phyloP scores from a whole-genome alignment of 768 basidiomycete species.

The Agaricus sinodeliciosus region DNA sequence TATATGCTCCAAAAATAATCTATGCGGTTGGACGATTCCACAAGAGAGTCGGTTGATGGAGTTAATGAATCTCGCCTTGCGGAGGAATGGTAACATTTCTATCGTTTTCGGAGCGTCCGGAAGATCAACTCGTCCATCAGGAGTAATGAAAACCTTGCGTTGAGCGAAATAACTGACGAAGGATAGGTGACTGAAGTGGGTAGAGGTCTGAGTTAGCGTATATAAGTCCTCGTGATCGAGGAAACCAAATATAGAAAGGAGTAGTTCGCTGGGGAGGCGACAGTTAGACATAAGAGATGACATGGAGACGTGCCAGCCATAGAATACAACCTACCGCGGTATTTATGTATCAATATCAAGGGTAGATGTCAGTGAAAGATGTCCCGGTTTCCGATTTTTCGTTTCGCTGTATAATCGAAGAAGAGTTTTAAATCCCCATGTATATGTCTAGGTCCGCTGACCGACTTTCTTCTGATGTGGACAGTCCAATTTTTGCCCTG shows the following conservation, averaged over 20 bases:
- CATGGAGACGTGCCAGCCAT: neutral
- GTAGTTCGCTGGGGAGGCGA: slow-evolving; percentile 19
- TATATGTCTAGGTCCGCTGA: no score
- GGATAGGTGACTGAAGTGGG: slow-evolving; percentile 16
- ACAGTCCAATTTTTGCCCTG: no score
- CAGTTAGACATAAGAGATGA: slow-evolving; percentile 1
- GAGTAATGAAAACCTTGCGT: slow-evolving; percentile 12
- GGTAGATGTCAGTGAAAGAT: no score
- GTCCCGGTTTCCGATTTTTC: no score
- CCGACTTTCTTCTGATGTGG: no score
- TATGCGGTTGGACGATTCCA: slow-evolving; percentile 5
- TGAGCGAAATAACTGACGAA: slow-evolving; percentile 17
- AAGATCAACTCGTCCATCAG: slow-evolving; percentile 8
- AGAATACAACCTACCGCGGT: no score
- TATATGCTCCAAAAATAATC: slow-evolving; percentile 3
- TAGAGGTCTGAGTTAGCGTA: slow-evolving; percentile 13
- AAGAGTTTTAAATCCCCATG: no score
- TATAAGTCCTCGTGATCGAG: slow-evolving; percentile 15
- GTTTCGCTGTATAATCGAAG: no score
- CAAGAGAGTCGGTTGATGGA: slow-evolving; percentile 10
- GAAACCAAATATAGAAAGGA: slow-evolving; percentile 15
- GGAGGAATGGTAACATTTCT: slow-evolving; percentile 9
- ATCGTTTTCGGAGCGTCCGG: slow-evolving; percentile 1
- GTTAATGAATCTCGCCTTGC: slow-evolving; percentile 11
- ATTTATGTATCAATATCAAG: no score